Evolutionary conservation across 805 yeast genomes (phyloP).

Genomic region (Sugiyamaella qingdaonensis): DNA sequence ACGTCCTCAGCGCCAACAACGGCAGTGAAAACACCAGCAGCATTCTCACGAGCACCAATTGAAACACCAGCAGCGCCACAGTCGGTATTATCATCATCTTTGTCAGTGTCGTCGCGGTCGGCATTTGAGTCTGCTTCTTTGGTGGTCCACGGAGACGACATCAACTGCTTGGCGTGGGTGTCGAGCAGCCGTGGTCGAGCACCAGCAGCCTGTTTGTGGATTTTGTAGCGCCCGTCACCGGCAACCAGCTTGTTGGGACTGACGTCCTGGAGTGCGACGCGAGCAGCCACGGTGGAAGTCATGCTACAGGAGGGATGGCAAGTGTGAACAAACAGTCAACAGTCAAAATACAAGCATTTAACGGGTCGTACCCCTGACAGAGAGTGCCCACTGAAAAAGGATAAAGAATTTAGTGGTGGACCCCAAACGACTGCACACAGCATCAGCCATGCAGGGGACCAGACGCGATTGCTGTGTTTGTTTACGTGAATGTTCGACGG

Average conservation of each 20-base stretch:
- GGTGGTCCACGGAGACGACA: background rate
- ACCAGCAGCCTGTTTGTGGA: background rate
- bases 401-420: background rate
- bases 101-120: background rate
- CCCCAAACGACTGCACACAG: background rate
- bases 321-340: background rate
- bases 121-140: background rate
- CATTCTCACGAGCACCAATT: no score
- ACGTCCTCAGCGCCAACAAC: background rate
- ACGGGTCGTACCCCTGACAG: background rate
- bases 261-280: constrained; percentile 2
- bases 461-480: background rate
- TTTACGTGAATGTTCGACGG: background rate
- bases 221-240: background rate
- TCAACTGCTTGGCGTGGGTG: background rate
- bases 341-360: background rate
- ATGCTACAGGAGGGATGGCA: background rate
- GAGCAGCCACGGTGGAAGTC: background rate
- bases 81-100: background rate
- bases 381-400: background rate
- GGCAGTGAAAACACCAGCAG: no score
- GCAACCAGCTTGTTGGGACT: constrained; percentile 3
- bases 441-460: background rate
- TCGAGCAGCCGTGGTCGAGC: constrained; percentile 4
- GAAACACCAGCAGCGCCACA: no score